Percentiles rank a stretch among this genome's conserved stretches.
phyloP scores from a whole-genome alignment of 2,329 filamentous ascomycete species.

The Exophiala sp. region DNA sequence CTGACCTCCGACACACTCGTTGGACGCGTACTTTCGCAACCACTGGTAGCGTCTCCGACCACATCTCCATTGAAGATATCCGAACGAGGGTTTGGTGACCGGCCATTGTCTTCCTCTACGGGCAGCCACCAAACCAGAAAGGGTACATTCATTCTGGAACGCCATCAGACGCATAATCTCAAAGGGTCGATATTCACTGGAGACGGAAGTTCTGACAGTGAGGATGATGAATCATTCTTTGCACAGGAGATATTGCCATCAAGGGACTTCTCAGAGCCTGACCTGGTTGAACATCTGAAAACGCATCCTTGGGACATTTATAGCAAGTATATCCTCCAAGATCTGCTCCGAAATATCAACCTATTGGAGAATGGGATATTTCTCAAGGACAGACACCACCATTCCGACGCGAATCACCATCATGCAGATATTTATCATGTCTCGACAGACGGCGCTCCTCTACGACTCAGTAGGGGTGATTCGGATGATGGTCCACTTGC shows the following conservation, averaged over 20 bases:
- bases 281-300: slow-evolving; percentile 45
- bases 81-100: slow-evolving; percentile 4
- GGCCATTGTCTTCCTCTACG: background rate
- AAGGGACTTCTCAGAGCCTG: slow-evolving; percentile 42
- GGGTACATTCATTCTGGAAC: slow-evolving; percentile 11
- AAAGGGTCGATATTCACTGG: slow-evolving; percentile 29
- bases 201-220: slow-evolving; percentile 36
- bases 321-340: slow-evolving; percentile 40
- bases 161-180: slow-evolving; percentile 9
- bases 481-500: slow-evolving; percentile 33
- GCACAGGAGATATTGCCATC: slow-evolving; percentile 40
- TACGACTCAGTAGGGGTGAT: slow-evolving; percentile 34
- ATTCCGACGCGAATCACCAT: slow-evolving; percentile 41
- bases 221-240: slow-evolving; percentile 38
- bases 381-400: slow-evolving; percentile 43
- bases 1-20: slow-evolving; percentile 1
- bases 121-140: slow-evolving; percentile 6
- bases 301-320: slow-evolving; percentile 42
- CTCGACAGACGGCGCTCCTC: slow-evolving; percentile 43
- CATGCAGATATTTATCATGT: slow-evolving; percentile 60
- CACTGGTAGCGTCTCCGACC: slow-evolving; percentile 1
- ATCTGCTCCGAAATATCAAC: slow-evolving; percentile 42
- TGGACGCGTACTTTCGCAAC: slow-evolving; percentile 5
- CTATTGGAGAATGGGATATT: slow-evolving; percentile 35
- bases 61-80: background rate